These are phyloP conservation scores for Vigna mungo DNA, from an alignment of 306 rosid genomes.

Conservation along the genomic window DNA sequence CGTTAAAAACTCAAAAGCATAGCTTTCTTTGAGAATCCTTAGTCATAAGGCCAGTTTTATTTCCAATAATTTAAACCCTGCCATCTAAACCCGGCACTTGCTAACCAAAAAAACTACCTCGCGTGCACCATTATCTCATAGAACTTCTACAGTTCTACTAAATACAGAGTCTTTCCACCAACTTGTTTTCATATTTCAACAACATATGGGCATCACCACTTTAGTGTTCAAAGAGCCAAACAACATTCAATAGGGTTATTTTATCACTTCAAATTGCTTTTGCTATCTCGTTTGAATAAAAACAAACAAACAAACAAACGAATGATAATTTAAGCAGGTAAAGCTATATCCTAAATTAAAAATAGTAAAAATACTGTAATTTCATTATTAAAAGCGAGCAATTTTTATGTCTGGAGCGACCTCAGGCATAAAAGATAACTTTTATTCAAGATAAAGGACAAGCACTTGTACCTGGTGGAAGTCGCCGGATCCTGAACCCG, in stretches of 20 bases:
- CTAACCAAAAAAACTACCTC: not conserved
- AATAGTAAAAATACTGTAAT: not conserved
- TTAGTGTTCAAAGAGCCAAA: slow-evolving; percentile 14
- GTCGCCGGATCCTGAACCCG: slow-evolving; percentile 97
- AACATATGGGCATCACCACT: not conserved
- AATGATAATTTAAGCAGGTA: not conserved
- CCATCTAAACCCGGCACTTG: not conserved
- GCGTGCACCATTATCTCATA: slow-evolving; percentile 18
- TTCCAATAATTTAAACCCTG: slow-evolving; percentile 1
- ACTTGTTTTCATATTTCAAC: not conserved
- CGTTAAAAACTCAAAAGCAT: not conserved
- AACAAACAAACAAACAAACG: not conserved
- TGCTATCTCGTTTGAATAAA: not conserved
- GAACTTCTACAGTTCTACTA: slow-evolving; percentile 15
- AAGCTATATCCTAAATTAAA: slow-evolving; percentile 8
- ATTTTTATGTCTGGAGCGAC: not conserved
- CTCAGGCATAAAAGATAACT: not conserved
- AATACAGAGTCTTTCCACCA: not conserved
- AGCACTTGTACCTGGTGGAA: slow-evolving; percentile 80
- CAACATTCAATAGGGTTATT: not conserved
- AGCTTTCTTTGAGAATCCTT: not conserved
- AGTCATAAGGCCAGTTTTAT: slow-evolving; percentile 4
- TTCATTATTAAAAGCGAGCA: not conserved
- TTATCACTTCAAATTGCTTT: slow-evolving; percentile 28
- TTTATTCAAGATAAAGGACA: not conserved